Conservation (phyloP, 2,329 filamentous ascomycete genomes). For the Canariomyces notabilis region DNA sequence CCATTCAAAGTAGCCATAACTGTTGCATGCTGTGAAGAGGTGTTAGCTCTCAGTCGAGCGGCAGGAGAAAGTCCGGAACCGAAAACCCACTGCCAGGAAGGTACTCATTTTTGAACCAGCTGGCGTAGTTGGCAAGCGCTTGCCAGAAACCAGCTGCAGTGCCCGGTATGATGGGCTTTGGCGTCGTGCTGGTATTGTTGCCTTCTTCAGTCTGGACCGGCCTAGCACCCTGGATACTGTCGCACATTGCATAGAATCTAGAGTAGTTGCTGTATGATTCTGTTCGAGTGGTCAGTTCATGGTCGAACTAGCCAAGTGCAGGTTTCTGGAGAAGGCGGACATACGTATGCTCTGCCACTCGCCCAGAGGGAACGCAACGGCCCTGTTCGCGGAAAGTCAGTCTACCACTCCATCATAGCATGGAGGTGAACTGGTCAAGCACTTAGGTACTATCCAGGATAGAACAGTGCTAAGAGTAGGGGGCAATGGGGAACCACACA, state of each 20-base stretch:
- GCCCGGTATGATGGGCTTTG: conserved; percentile 29
- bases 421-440: too few species aligned
- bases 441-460: neutral
- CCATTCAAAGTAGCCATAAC: conserved; percentile 44
- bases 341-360: conserved; percentile 35
- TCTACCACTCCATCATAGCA: too few species aligned
- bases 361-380: conserved; percentile 25
- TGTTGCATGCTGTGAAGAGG: conserved; percentile 36
- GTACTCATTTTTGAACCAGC: conserved; percentile 43
- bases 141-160: conserved; percentile 49
- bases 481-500: too few species aligned
- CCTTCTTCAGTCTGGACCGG: conserved; percentile 1
- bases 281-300: neutral
- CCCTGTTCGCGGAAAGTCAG: conserved; percentile 10
- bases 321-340: too few species aligned
- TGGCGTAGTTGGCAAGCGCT: conserved; percentile 49
- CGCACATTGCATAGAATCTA: conserved; percentile 34
- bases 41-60: neutral
- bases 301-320: too few species aligned
- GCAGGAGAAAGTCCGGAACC: neutral
- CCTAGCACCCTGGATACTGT: conserved; percentile 33
- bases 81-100: conserved; percentile 44
- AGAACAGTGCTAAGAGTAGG: too few species aligned
- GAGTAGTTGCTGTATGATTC: neutral
- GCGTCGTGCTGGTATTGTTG: conserved; percentile 10